phyloP scores from a whole-genome alignment of 106 monocot genomes.

The Dendrobium huoshanense region DNA sequence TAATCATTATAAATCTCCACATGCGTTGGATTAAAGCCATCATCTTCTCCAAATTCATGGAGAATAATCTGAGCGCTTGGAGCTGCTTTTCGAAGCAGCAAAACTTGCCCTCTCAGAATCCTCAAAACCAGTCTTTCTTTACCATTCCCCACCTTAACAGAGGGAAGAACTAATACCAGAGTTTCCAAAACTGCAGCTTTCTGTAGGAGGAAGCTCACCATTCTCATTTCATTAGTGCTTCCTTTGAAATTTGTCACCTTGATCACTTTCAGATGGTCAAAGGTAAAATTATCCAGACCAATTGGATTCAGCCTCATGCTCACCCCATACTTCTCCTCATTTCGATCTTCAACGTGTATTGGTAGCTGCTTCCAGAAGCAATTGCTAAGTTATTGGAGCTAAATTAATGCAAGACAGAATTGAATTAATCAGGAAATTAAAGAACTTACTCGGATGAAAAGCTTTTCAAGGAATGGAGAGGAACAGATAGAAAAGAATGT shows the following conservation, averaged over 20 bases:
- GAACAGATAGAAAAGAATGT: slow-evolving; percentile 22
- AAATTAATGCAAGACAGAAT: background rate
- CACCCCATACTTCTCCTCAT: background rate
- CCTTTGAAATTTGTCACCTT: slow-evolving; percentile 41
- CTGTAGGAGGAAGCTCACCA: slow-evolving; percentile 36
- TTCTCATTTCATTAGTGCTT: slow-evolving; percentile 21
- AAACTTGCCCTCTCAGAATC: slow-evolving; percentile 19
- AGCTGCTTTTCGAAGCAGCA: slow-evolving; percentile 17
- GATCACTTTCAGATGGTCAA: slow-evolving; percentile 26
- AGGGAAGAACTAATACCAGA: slow-evolving; percentile 27
- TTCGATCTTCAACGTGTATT: background rate
- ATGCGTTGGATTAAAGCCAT: background rate
- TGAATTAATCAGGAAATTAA: background rate
- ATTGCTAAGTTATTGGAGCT: background rate
- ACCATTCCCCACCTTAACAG: background rate
- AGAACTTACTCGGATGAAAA: slow-evolving; percentile 31
- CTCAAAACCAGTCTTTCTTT: slow-evolving; percentile 6
- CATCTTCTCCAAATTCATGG: slow-evolving; percentile 11
- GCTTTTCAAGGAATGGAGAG: slow-evolving; percentile 32
- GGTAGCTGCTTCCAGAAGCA: slow-evolving; percentile 13
- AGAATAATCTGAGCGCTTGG: background rate
- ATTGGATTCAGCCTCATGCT: background rate
- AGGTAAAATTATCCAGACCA: background rate
- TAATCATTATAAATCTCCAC: background rate
- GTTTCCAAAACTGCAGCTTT: slow-evolving; percentile 31